A percentile compares a stretch with the other conserved stretches of the same genome.
These are phyloP conservation scores for Jacaranda mimosifolia DNA, from an alignment of 257 asterid genomes.

Conservation along the genomic window DNA sequence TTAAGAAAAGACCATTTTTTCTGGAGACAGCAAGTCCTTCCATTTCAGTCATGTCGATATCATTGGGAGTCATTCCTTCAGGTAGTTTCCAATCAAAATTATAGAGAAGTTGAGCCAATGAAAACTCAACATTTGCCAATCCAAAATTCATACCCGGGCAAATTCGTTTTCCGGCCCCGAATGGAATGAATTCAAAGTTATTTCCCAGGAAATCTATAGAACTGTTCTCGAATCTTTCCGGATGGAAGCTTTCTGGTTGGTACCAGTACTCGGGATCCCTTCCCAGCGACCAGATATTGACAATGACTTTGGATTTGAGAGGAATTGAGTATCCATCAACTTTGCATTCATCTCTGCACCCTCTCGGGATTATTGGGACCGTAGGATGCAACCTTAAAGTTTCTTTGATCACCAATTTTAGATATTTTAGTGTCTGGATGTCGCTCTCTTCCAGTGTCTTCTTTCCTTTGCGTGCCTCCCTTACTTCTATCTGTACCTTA, in stretches of 20 bases:
- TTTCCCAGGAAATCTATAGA: conserved; percentile 37
- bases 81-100: conserved; percentile 48
- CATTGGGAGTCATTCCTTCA: not conserved
- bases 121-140: conserved; percentile 33
- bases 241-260: conserved; percentile 36
- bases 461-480: conserved; percentile 36
- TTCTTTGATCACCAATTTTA: conserved; percentile 45
- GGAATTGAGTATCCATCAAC: conserved; percentile 43
- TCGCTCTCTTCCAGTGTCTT: conserved; percentile 25
- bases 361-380: conserved; percentile 41
- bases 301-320: conserved; percentile 29
- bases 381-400: conserved; percentile 53
- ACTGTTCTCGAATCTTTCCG: conserved; percentile 39
- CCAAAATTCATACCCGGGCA: conserved; percentile 42
- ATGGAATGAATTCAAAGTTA: conserved; percentile 41
- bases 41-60: conserved; percentile 37
- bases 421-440: conserved; percentile 17
- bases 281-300: conserved; percentile 46
- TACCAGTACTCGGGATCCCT: conserved; percentile 44
- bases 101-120: conserved; percentile 39
- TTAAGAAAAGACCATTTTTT: conserved; percentile 15
- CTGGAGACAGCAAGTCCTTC: conserved; percentile 35
- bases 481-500: conserved; percentile 37
- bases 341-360: conserved; percentile 38
- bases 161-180: conserved; percentile 49